phyloP scores from a whole-genome alignment of 768 basidiomycete species.

The Lactarius sanguifluus region DNA sequence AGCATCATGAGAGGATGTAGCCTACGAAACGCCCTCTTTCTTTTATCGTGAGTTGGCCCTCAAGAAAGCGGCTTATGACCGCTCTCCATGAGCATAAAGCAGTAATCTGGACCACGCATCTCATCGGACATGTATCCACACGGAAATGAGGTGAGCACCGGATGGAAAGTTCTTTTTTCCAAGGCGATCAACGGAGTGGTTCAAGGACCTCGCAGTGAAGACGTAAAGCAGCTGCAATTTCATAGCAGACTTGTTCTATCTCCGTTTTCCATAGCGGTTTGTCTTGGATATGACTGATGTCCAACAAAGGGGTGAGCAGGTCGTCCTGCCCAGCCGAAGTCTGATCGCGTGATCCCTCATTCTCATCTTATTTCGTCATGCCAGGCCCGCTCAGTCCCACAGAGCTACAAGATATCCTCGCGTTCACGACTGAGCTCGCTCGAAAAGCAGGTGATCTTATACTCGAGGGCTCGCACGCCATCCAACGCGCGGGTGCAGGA shows the following conservation, averaged over 20 bases:
- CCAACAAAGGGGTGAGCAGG: too few relatives aligned
- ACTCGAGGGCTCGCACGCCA: constrained; percentile 72
- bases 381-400: constrained; percentile 39
- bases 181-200: too few relatives aligned
- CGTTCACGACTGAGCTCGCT: constrained; percentile 70
- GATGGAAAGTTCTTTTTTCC: too few relatives aligned
- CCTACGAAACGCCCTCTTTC: background rate
- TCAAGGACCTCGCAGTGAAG: background rate
- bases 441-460: constrained; percentile 74
- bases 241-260: background rate
- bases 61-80: background rate
- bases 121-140: background rate
- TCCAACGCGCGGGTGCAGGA: constrained; percentile 52
- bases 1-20: background rate
- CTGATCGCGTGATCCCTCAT: background rate
- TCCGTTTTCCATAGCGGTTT: background rate
- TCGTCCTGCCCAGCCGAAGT: too few relatives aligned
- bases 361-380: constrained; percentile 4
- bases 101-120: background rate
- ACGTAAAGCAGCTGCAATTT: background rate
- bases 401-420: constrained; percentile 61
- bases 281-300: background rate
- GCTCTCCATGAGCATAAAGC: background rate
- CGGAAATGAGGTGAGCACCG: background rate
- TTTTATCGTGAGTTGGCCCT: background rate